Base-by-base conservation (phyloP, 257 asterid species). In the Ehretia macrophylla region DNA sequence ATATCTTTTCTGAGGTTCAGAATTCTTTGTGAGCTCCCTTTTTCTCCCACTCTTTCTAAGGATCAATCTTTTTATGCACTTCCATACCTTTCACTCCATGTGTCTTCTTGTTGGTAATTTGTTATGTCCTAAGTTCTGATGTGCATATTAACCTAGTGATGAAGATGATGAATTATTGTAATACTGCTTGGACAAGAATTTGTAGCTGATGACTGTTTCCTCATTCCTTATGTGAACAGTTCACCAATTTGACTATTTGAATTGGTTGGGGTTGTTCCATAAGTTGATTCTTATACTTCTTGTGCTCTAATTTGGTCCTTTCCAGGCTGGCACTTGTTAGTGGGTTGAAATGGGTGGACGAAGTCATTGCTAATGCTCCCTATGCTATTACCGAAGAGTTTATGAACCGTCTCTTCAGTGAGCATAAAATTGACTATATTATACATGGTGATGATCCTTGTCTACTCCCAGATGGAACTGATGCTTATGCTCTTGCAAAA, bases 401-500 rank as follows among this genome's bases (percentile, higher is more conserved):
- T 56, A 92, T 88, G 98, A 75, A 79, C 60, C 78, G 73, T 57
- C 93, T 92, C 60, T 92, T 92, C 74, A 85, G 83, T 57, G 96
- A 85, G 69, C 81, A 92, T 75, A 81, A 76, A 58, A 92, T 88
- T 72, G 97, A 92, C 78, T 92, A 85, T 62, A 81, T 92, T 40
- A 85, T 91, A 61, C 98, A 91, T 8, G 98, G 97, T 54, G 98
- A 91, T 70, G 98, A 91, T 71, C 98, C 98, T 10, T 91, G 98
- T 69, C 79, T 88, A 71, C 95, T 91, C 62, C 95, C 97, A 9
- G 93, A 91, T 60, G 98, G 98, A 71, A 88, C 90, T 62, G 97
- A 91, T 77, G 98, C 98, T 69, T 91, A 91, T 68, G 98, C 94
- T 65, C 71, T 82, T 32, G 97, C 98, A 17, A 91, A 88, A 78